Evolutionary conservation across 1,139 yeast genomes (phyloP).

Genomic region (Geotrichum europaeum): DNA sequence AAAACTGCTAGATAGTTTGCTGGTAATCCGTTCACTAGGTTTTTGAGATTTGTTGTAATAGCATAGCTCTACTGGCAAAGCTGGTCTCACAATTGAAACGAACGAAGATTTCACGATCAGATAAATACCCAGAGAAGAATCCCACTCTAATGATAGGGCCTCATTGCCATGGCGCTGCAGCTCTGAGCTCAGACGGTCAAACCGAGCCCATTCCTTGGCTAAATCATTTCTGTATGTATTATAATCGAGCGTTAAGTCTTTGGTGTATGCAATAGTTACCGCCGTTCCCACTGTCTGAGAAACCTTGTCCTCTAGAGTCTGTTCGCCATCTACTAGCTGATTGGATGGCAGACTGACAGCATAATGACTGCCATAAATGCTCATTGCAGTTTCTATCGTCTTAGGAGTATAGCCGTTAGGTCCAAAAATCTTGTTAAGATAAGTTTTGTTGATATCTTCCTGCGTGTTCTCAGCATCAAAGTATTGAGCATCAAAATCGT

Average conservation of each 20-base stretch:
- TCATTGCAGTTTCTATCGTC: slow-evolving; percentile 42
- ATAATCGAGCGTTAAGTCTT: slow-evolving; percentile 17
- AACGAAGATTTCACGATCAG: slow-evolving; percentile 25
- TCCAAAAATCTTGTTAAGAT: slow-evolving; percentile 43
- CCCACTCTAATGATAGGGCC: slow-evolving; percentile 40
- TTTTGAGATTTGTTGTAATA: slow-evolving; percentile 23
- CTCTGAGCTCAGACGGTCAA: slow-evolving; percentile 62
- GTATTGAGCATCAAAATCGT: slow-evolving; percentile 11
- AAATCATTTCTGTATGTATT: slow-evolving; percentile 31
- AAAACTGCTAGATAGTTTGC: not conserved
- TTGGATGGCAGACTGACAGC: slow-evolving; percentile 13
- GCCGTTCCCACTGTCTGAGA: slow-evolving; percentile 30
- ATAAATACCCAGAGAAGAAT: slow-evolving; percentile 17
- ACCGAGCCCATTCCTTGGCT: slow-evolving; percentile 50
- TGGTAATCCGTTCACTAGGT: slow-evolving; percentile 16
- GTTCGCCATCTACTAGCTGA: slow-evolving; percentile 15
- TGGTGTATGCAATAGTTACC: slow-evolving; percentile 20
- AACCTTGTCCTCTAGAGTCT: slow-evolving; percentile 33
- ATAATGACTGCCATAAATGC: slow-evolving; percentile 35
- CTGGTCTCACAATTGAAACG: slow-evolving; percentile 22
- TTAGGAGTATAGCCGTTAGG: slow-evolving; percentile 43
- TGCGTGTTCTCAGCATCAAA: slow-evolving; percentile 10
- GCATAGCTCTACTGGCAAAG: slow-evolving; percentile 23
- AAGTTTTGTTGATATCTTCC: slow-evolving; percentile 37
- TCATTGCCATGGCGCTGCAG: slow-evolving; percentile 55